Evolutionary conservation across 1,284 basidiomycete genomes (phyloP).

Genomic region (Pseudozyma thailandica): DNA sequence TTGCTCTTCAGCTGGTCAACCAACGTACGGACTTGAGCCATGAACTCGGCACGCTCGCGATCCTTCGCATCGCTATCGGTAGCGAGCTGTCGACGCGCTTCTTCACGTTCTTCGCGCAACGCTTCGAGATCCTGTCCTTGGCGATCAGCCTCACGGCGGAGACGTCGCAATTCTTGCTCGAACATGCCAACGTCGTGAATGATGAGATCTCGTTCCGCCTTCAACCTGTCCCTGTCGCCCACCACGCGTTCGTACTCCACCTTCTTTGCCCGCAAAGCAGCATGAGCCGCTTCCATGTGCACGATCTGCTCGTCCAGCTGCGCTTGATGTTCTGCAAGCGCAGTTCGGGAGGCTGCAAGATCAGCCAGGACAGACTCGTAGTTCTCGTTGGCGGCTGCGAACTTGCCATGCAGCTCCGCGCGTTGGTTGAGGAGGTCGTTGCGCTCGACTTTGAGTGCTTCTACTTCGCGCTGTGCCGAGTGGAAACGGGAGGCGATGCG

Average conservation of each 20-base stretch:
- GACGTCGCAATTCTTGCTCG: constrained; percentile 42
- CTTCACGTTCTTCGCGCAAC: constrained; percentile 36
- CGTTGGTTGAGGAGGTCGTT: constrained; percentile 43
- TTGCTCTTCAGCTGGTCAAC: constrained; percentile 41
- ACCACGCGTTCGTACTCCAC: constrained; percentile 30
- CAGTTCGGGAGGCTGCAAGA: constrained; percentile 28
- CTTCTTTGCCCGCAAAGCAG: constrained; percentile 39
- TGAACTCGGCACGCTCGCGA: constrained; percentile 22
- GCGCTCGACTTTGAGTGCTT: constrained; percentile 41
- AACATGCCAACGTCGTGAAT: constrained; percentile 52
- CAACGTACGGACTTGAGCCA: constrained; percentile 28
- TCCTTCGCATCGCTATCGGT: constrained; percentile 28
- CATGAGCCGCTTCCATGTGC: constrained; percentile 50
- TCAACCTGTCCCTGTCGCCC: constrained; percentile 49
- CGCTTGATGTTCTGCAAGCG: constrained; percentile 45
- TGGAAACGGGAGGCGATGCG: constrained; percentile 42
- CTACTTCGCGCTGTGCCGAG: constrained; percentile 37
- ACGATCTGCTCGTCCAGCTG: constrained; percentile 59
- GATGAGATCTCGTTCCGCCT: constrained; percentile 45
- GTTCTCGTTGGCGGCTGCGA: constrained; percentile 41
- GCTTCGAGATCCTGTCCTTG: constrained; percentile 51
- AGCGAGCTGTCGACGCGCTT: constrained; percentile 18
- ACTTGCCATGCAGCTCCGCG: constrained; percentile 38
- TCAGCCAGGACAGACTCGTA: constrained; percentile 42
- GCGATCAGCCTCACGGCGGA: constrained; percentile 45